Evolutionary conservation across 2,329 filamentous ascomycete species (phyloP).

Genomic region (Talaromyces marneffei): DNA sequence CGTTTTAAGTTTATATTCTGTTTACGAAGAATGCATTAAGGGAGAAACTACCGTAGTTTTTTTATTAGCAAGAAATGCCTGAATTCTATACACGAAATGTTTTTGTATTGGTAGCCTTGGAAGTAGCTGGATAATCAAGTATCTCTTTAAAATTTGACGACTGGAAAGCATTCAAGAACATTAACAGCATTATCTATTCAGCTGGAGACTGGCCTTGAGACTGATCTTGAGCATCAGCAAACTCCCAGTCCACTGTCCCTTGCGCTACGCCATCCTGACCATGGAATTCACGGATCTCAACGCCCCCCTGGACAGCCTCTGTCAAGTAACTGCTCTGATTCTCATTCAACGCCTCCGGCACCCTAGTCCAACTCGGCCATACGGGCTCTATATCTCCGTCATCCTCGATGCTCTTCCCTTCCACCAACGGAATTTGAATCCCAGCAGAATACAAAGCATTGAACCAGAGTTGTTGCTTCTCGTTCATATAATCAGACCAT

Average conservation of each 20-base stretch:
- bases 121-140: not conserved
- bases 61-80: not conserved
- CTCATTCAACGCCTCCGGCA: not conserved
- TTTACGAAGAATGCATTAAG: not conserved
- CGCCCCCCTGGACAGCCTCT: not conserved
- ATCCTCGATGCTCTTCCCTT: not conserved
- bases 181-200: not conserved
- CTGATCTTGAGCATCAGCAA: not conserved
- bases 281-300: not conserved
- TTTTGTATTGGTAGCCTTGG: not conserved
- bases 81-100: not conserved
- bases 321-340: not conserved
- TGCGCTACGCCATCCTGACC: not conserved
- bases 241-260: constrained; percentile 1
- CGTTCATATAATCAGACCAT: not conserved
- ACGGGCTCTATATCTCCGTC: not conserved
- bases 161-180: not conserved
- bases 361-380: constrained; percentile 1
- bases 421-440: not conserved
- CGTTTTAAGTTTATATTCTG: not conserved
- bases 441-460: not conserved
- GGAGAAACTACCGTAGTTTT: not conserved
- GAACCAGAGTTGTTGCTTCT: not conserved
- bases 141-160: too few species aligned
- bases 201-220: not conserved